Evolutionary conservation across 495 filamentous ascomycete genomes (phyloP).

Genomic region (Hyaloscypha finlandica): DNA sequence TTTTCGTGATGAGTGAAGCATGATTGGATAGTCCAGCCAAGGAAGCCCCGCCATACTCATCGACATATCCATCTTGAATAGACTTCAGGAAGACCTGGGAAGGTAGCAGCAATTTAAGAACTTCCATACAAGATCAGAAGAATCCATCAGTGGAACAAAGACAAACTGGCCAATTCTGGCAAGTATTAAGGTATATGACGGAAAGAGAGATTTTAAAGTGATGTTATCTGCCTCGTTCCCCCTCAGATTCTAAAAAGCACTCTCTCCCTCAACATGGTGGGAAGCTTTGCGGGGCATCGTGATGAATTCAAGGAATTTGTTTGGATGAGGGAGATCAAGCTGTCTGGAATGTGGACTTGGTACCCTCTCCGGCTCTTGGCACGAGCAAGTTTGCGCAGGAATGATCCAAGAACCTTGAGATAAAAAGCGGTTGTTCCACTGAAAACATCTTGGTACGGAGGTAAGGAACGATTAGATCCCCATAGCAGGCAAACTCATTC

Average conservation of each 20-base stretch:
- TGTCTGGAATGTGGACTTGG: not conserved
- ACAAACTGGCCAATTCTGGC: no score
- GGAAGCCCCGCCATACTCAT: constrained; percentile 21
- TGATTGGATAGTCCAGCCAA: constrained; percentile 49
- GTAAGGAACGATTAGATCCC: not conserved
- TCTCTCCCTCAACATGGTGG: not conserved
- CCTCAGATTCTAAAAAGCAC: not conserved
- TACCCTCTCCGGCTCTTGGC: not conserved
- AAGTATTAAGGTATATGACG: not conserved
- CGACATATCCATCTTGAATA: not conserved
- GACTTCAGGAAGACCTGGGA: not conserved
- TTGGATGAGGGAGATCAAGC: not conserved
- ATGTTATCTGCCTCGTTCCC: not conserved
- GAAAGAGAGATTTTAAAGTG: not conserved
- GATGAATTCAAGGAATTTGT: not conserved
- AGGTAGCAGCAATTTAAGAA: no score
- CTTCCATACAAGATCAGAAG: no score
- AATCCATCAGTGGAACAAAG: no score
- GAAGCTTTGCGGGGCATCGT: not conserved
- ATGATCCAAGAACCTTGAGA: not conserved
- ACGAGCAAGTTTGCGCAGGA: constrained; percentile 5
- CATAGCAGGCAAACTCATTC: not conserved
- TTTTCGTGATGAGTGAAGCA: constrained; percentile 48
- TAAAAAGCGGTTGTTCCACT: no score
- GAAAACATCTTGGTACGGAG: not conserved